These are phyloP conservation scores for Grosmannia huntii DNA, from an alignment of 2,329 filamentous ascomycete species.

Conservation along the genomic window DNA sequence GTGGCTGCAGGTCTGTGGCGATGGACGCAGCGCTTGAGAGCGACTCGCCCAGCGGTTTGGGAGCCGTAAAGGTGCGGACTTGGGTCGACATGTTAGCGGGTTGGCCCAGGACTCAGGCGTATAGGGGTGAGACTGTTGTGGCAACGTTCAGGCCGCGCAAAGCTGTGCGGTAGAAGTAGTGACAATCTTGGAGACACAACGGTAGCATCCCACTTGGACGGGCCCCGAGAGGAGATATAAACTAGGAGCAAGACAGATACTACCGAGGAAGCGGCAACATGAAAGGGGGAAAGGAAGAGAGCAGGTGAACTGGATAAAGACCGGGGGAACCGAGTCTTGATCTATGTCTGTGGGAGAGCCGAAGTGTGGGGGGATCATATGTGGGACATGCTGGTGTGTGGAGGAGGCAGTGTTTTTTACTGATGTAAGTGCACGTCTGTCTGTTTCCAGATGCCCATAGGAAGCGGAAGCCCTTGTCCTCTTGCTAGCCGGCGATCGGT, in stretches of 20 bases:
- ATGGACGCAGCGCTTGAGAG: slow-evolving; percentile 35
- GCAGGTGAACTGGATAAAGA: too few relatives aligned
- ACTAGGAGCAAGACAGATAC: not conserved
- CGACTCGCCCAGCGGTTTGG: slow-evolving; percentile 60
- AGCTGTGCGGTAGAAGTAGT: slow-evolving; percentile 87
- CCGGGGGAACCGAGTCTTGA: not conserved
- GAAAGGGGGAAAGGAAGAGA: not conserved
- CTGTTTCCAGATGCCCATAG: not conserved
- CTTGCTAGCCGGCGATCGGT: not conserved
- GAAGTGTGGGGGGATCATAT: not conserved
- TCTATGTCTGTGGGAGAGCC: not conserved
- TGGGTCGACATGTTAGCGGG: slow-evolving; percentile 45
- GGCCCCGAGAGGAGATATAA: not conserved
- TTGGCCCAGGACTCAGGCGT: slow-evolving; percentile 36
- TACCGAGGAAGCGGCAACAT: not conserved
- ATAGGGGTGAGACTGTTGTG: slow-evolving; percentile 65
- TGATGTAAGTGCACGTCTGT: not conserved
- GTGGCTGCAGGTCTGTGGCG: slow-evolving; percentile 2
- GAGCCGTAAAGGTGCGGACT: slow-evolving; percentile 56
- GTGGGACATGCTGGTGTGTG: not conserved
- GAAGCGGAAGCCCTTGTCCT: not conserved
- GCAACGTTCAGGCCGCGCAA: slow-evolving; percentile 74
- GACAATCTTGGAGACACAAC: slow-evolving; percentile 75
- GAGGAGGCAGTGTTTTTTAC: not conserved
- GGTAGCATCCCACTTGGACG: slow-evolving; percentile 54